Conservation (phyloP, 176 grass and related monocot genomes). For the Triticum timopheevii region DNA sequence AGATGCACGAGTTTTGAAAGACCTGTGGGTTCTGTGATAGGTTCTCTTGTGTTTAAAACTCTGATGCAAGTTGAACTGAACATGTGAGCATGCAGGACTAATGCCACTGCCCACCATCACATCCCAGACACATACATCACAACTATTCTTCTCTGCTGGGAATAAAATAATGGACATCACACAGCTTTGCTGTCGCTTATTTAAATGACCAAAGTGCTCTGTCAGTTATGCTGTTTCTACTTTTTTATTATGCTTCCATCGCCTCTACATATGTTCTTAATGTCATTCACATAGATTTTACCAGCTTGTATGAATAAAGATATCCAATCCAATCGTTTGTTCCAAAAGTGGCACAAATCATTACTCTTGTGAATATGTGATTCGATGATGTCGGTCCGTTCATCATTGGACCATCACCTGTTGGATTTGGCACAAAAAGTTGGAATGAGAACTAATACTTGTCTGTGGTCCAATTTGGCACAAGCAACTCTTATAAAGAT, state of each 20-base stretch:
- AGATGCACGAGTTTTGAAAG: not conserved
- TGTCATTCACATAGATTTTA: not conserved
- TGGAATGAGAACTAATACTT: not conserved
- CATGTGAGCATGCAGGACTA: not conserved
- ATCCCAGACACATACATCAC: not conserved
- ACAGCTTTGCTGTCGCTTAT: not conserved
- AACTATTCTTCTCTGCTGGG: not conserved
- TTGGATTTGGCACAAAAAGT: not conserved
- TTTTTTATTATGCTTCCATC: not conserved
- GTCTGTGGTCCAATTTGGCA: not conserved
- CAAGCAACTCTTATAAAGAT: not conserved
- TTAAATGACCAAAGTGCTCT: not conserved
- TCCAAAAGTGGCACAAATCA: not conserved
- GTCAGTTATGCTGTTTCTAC: not conserved
- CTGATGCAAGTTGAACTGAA: not conserved
- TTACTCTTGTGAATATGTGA: not conserved
- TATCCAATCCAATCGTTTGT: not conserved
- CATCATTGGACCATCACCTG: not conserved
- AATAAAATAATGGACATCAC: not conserved
- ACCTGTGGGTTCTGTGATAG: not conserved
- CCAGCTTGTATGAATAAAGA: not conserved
- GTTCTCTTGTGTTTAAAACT: not conserved
- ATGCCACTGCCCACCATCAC: not conserved
- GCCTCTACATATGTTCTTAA: not conserved
- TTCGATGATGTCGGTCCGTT: not conserved